Conservation (phyloP, 1,284 basidiomycete genomes). For the Pyrrhoderma noxium region DNA sequence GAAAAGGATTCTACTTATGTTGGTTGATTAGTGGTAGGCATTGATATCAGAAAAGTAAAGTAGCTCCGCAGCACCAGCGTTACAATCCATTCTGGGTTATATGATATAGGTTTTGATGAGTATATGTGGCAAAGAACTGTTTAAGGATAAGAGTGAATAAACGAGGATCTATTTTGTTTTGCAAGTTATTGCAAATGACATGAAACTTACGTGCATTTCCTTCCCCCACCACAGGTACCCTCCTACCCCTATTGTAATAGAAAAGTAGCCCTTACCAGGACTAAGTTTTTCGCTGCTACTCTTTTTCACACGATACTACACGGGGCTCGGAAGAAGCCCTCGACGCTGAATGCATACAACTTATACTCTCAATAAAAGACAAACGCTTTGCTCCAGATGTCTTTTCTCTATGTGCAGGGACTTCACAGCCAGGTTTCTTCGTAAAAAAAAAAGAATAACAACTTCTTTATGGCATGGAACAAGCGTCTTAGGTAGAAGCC, state of each 20-base stretch:
- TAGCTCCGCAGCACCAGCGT: too few species aligned
- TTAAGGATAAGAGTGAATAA: too few species aligned
- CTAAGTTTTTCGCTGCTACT: slow-evolving; percentile 55
- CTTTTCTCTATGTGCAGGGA: slow-evolving; percentile 75
- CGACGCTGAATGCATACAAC: slow-evolving; percentile 46
- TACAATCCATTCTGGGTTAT: too few species aligned
- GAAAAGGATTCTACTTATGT: too few species aligned
- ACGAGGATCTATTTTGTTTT: too few species aligned
- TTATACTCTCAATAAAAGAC: slow-evolving; percentile 22
- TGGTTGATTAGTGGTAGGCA: too few species aligned
- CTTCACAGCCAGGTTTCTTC: slow-evolving; percentile 62
- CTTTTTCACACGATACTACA: slow-evolving; percentile 50
- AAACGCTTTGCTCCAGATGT: slow-evolving; percentile 59
- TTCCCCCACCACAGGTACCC: too few species aligned
- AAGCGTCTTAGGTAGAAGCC: slow-evolving; percentile 65
- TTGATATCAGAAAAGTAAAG: too few species aligned
- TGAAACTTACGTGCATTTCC: too few species aligned
- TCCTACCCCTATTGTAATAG: slow-evolving; percentile 23
- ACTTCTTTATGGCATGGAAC: slow-evolving; percentile 53
- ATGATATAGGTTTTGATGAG: too few species aligned
- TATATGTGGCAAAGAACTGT: too few species aligned
- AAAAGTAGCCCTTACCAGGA: slow-evolving; percentile 39
- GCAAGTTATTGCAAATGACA: too few species aligned
- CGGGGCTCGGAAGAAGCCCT: slow-evolving; percentile 50
- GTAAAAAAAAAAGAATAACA: slow-evolving; percentile 58